Evolutionary conservation across 1,139 yeast species (phyloP).

Genomic region (Sugiyamaella paludigena): DNA sequence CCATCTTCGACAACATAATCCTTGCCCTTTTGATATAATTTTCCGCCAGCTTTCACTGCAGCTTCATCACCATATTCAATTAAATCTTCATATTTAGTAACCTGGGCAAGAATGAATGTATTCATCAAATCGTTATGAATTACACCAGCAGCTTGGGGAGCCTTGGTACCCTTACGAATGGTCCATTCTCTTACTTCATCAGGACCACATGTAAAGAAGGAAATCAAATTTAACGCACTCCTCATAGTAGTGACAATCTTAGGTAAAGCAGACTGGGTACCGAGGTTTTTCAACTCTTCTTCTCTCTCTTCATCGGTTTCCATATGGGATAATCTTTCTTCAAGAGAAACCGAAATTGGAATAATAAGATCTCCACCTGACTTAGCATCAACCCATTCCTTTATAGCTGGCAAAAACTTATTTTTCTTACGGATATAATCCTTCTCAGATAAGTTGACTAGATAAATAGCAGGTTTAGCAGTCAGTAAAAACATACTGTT

Average conservation of each 20-base stretch:
- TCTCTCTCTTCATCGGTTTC: slow-evolving; percentile 88
- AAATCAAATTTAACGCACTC: slow-evolving; percentile 62
- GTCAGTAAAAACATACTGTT: slow-evolving; percentile 79
- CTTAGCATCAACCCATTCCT: slow-evolving; percentile 93
- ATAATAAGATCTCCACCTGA: slow-evolving; percentile 95
- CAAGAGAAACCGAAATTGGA: slow-evolving; percentile 90
- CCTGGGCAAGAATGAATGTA: slow-evolving; percentile 82
- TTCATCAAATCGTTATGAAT: slow-evolving; percentile 86
- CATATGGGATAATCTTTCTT: slow-evolving; percentile 89
- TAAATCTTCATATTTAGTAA: slow-evolving; percentile 74
- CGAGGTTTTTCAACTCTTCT: slow-evolving; percentile 82
- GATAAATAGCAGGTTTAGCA: slow-evolving; percentile 94
- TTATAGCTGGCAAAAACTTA: slow-evolving; percentile 84
- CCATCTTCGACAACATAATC: slow-evolving; percentile 92
- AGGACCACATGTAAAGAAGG: slow-evolving; percentile 90
- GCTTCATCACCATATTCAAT: slow-evolving; percentile 85
- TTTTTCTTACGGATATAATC: slow-evolving; percentile 97
- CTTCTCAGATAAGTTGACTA: slow-evolving; percentile 88
- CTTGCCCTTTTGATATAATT: slow-evolving; percentile 91
- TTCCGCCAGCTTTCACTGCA: slow-evolving; percentile 90
- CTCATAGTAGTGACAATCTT: slow-evolving; percentile 73
- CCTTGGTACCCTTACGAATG: slow-evolving; percentile 68
- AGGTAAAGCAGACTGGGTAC: slow-evolving; percentile 82
- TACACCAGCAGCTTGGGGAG: slow-evolving; percentile 92
- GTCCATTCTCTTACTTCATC: slow-evolving; percentile 94